Evolutionary conservation across 2,329 filamentous ascomycete genomes (phyloP).

Genomic region (Curvularia sp.): DNA sequence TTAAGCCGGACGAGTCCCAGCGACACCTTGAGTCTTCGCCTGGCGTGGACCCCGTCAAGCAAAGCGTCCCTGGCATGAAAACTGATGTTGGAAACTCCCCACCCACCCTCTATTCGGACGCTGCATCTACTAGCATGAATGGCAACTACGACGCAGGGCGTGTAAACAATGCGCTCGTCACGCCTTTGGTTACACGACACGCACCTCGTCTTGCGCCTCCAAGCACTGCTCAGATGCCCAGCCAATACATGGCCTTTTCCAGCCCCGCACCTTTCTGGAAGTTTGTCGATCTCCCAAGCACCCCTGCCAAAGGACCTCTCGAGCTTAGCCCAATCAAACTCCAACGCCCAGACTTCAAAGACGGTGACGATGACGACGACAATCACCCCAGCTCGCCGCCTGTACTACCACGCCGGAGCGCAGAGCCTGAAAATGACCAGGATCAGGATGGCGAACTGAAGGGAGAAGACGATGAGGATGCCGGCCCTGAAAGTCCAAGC

Average conservation of each 20-base stretch:
- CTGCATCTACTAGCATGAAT: constrained; percentile 39
- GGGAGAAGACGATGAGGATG: constrained; percentile 45
- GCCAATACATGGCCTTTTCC: constrained; percentile 84
- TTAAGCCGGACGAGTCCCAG: constrained; percentile 33
- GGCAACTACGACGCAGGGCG: constrained; percentile 37
- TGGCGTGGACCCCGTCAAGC: constrained; percentile 41
- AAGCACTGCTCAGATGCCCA: constrained; percentile 80
- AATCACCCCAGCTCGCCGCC: constrained; percentile 47
- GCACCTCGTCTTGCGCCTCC: constrained; percentile 79
- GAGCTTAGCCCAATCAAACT: constrained; percentile 49
- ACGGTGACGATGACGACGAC: constrained; percentile 38
- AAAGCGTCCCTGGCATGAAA: constrained; percentile 41
- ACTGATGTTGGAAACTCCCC: constrained; percentile 47
- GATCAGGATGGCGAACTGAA: constrained; percentile 42
- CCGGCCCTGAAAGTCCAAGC: constrained; percentile 44
- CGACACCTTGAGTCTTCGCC: constrained; percentile 42
- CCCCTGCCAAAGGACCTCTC: constrained; percentile 61
- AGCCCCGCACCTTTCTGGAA: constrained; percentile 90
- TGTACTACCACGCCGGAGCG: constrained; percentile 35
- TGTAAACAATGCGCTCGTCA: constrained; percentile 56
- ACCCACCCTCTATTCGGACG: constrained; percentile 47
- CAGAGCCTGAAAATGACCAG: constrained; percentile 41
- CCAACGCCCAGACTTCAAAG: constrained; percentile 40
- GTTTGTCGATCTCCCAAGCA: constrained; percentile 78
- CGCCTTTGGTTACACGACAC: constrained; percentile 74